These are phyloP conservation scores for Cutaneotrichosporon sp. DNA, from an alignment of 1,284 basidiomycete species.

Conservation along the genomic window DNA sequence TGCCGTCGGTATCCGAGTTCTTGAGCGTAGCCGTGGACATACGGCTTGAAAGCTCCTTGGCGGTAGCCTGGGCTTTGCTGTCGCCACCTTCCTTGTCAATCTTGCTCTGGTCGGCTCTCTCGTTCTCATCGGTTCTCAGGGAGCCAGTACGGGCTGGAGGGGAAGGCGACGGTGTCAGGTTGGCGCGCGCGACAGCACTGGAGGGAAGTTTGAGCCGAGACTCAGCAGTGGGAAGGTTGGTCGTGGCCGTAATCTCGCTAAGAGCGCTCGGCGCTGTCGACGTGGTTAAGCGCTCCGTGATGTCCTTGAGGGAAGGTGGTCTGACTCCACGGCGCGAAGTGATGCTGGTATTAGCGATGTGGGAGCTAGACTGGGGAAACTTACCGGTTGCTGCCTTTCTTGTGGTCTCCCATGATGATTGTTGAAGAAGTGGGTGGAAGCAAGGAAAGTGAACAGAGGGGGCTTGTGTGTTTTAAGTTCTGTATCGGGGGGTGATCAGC, in stretches of 20 bases:
- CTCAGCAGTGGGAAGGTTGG: conserved; percentile 33
- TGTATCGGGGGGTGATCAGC: neutral
- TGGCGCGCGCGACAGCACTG: conserved; percentile 60
- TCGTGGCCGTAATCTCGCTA: conserved; percentile 51
- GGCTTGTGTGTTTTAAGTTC: neutral
- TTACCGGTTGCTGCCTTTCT: conserved; percentile 6
- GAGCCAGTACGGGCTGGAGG: neutral
- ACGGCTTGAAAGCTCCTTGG: neutral
- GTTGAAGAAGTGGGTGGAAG: neutral
- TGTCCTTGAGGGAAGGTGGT: conserved; percentile 2
- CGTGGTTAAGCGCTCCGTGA: conserved; percentile 12
- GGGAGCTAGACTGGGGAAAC: neutral
- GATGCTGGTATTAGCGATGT: neutral
- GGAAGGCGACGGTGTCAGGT: conserved; percentile 12
- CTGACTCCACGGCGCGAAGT: neutral
- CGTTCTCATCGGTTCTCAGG: neutral
- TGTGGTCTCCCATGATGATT: neutral
- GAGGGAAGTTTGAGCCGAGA: conserved; percentile 61
- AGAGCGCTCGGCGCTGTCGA: conserved; percentile 33
- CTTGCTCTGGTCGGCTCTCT: neutral
- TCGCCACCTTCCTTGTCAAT: neutral
- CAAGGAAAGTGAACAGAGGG: neutral
- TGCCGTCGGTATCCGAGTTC: conserved; percentile 1
- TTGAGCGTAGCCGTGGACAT: conserved; percentile 2
- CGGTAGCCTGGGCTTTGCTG: neutral